These are phyloP conservation scores for Ceratocystis alfenasii DNA, from an alignment of 2,329 filamentous ascomycete genomes.

Conservation along the genomic window DNA sequence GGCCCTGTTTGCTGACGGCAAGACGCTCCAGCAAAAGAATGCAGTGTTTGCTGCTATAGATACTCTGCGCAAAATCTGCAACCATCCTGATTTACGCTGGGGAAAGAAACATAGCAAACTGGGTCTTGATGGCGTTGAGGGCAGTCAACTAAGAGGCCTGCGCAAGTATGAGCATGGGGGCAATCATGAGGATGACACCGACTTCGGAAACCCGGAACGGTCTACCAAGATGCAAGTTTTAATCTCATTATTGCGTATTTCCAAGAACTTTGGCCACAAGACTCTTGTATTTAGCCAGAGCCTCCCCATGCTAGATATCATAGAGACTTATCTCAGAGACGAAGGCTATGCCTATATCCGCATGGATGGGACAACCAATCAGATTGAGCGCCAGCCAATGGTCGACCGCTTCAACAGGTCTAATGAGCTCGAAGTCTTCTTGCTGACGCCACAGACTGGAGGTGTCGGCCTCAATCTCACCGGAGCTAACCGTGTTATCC, in stretches of 20 bases:
- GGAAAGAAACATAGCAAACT: slow-evolving; percentile 16
- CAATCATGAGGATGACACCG: slow-evolving; percentile 23
- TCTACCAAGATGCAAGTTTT: slow-evolving; percentile 96
- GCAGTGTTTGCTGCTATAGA: slow-evolving; percentile 66
- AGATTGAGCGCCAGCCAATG: slow-evolving; percentile 76
- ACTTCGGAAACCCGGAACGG: slow-evolving; percentile 64
- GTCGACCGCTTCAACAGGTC: slow-evolving; percentile 88
- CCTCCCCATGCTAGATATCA: slow-evolving; percentile 87
- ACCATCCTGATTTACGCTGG: slow-evolving; percentile 76
- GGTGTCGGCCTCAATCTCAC: slow-evolving; percentile 90
- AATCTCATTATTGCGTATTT: slow-evolving; percentile 72
- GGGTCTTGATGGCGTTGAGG: background rate
- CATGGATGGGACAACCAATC: slow-evolving; percentile 87
- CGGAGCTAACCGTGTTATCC: slow-evolving; percentile 89
- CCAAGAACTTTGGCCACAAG: slow-evolving; percentile 85
- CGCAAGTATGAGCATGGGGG: background rate
- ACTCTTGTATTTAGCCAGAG: slow-evolving; percentile 87
- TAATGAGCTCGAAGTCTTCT: slow-evolving; percentile 68
- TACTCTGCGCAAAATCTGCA: slow-evolving; percentile 88
- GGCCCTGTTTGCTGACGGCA: slow-evolving; percentile 15
- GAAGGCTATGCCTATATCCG: slow-evolving; percentile 63
- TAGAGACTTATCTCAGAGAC: slow-evolving; percentile 68
- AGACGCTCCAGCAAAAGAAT: slow-evolving; percentile 9
- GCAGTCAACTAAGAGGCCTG: background rate
- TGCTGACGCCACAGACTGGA: slow-evolving; percentile 90